phyloP scores from a whole-genome alignment of 495 filamentous ascomycete species.

The Choiromyces venosus region DNA sequence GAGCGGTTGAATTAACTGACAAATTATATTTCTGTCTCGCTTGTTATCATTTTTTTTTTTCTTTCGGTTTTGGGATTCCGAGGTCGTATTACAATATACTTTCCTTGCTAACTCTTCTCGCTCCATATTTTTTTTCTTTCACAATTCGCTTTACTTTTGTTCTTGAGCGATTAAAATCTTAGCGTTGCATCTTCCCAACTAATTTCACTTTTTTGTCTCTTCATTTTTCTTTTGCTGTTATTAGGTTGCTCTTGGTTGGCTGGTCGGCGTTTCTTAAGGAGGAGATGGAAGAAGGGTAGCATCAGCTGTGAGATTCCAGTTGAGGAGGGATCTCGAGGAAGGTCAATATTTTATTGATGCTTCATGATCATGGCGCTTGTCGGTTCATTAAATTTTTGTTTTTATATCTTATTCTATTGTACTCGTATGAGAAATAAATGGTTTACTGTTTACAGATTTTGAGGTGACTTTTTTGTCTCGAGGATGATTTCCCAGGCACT shows the following conservation, averaged over 20 bases:
- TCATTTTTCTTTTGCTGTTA: conserved; percentile 14
- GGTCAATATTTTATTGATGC: not conserved
- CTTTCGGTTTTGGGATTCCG: conserved; percentile 20
- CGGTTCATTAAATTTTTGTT: not conserved
- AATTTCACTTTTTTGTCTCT: conserved; percentile 8
- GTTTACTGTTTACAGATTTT: not conserved
- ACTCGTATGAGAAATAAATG: not conserved
- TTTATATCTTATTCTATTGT: not conserved
- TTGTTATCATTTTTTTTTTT: conserved; percentile 15
- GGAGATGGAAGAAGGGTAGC: conserved; percentile 7
- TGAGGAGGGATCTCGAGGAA: not conserved
- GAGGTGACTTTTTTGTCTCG: not conserved
- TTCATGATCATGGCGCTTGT: not conserved
- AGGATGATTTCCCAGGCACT: not conserved
- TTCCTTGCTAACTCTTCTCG: not conserved
- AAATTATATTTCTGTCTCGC: conserved; percentile 6
- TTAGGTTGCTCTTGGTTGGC: conserved; percentile 9
- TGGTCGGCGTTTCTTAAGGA: conserved; percentile 23
- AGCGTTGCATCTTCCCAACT: conserved; percentile 34
- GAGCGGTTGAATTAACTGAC: conserved; percentile 13
- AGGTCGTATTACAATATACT: not conserved
- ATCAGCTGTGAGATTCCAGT: conserved; percentile 1
- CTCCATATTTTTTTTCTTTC: conserved; percentile 9
- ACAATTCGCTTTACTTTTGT: conserved; percentile 16
- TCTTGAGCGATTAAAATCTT: conserved; percentile 32